A percentile compares a stretch with the other conserved stretches of the same genome.
phyloP scores from a whole-genome alignment of 1,284 basidiomycete species.

The Fomitiporia mediterranea region DNA sequence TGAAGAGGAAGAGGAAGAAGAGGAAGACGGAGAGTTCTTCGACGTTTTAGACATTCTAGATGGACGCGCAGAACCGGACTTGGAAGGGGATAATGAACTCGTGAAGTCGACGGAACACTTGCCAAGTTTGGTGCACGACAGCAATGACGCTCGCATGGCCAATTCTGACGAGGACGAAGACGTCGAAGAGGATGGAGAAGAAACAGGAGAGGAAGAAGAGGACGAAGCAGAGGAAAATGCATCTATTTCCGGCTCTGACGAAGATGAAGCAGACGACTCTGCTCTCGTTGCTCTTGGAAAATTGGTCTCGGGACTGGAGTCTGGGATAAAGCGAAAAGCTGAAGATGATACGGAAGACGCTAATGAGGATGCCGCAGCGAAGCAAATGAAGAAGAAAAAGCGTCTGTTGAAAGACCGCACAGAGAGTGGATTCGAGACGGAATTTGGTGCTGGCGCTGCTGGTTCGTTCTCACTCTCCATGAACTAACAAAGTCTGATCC shows the following conservation, averaged over 20 bases:
- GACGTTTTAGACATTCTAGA: slow-evolving; percentile 67
- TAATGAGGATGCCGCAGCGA: slow-evolving; percentile 5
- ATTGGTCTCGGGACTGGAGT: slow-evolving; percentile 70
- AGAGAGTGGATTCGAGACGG: slow-evolving; percentile 71
- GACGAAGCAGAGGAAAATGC: slow-evolving; percentile 37
- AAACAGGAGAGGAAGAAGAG: slow-evolving; percentile 34
- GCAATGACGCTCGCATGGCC: no score
- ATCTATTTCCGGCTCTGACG: slow-evolving; percentile 50
- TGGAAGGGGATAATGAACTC: slow-evolving; percentile 26
- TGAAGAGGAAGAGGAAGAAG: slow-evolving; percentile 48
- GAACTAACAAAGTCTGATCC: slow-evolving; percentile 13
- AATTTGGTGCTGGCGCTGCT: slow-evolving; percentile 53
- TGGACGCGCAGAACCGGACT: slow-evolving; percentile 49
- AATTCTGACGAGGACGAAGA: slow-evolving; percentile 11
- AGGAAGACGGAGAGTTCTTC: slow-evolving; percentile 56
- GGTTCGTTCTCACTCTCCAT: slow-evolving; percentile 34
- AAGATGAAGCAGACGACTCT: slow-evolving; percentile 51
- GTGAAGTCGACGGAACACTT: neutral
- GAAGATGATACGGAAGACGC: slow-evolving; percentile 31
- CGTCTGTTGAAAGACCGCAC: slow-evolving; percentile 66
- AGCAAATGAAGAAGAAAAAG: slow-evolving; percentile 44
- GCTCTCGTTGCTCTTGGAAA: slow-evolving; percentile 65
- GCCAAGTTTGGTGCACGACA: no score
- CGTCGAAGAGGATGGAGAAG: slow-evolving; percentile 31
- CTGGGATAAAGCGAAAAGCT: slow-evolving; percentile 71